These are phyloP conservation scores for Jaapia argillacea DNA, from an alignment of 768 basidiomycete genomes.

Conservation along the genomic window DNA sequence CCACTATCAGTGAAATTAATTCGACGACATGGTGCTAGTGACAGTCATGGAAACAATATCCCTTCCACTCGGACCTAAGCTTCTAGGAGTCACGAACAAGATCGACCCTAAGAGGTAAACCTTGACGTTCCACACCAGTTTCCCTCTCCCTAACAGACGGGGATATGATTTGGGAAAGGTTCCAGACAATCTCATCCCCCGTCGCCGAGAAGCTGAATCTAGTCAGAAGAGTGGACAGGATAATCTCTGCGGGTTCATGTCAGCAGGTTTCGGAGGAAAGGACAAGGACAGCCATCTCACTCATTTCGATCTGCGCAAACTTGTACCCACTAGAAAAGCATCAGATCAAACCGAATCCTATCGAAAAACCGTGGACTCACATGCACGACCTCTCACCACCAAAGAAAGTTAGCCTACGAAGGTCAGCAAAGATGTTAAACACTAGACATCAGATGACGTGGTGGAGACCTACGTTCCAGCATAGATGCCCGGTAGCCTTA, in stretches of 20 bases:
- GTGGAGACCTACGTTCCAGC: conserved; percentile 1
- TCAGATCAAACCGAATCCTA: no score
- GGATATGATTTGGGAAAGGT: conserved; percentile 36
- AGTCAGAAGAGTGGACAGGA: conserved; percentile 26
- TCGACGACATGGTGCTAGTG: no score
- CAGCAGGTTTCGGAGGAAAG: background rate
- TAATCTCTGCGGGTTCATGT: conserved; percentile 22
- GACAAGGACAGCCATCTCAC: conserved; percentile 2
- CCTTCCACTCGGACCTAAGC: no score
- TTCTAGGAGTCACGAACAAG: no score
- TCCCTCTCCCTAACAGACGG: conserved; percentile 26
- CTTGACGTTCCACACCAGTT: no score
- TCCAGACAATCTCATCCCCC: conserved; percentile 31
- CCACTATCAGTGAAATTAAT: no score
- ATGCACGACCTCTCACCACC: conserved; percentile 8
- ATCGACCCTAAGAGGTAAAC: no score
- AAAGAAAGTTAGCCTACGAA: conserved; percentile 9
- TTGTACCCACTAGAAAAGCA: conserved; percentile 7
- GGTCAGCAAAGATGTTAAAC: background rate
- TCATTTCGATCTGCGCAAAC: conserved; percentile 9
- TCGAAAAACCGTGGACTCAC: conserved; percentile 3
- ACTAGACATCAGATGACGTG: background rate
- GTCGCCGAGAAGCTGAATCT: conserved; percentile 26
- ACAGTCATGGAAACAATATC: no score
- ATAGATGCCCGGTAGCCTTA: conserved; percentile 8